phyloP scores from a whole-genome alignment of 2,329 filamentous ascomycete species.

The Raffaelea ambrosiae region DNA sequence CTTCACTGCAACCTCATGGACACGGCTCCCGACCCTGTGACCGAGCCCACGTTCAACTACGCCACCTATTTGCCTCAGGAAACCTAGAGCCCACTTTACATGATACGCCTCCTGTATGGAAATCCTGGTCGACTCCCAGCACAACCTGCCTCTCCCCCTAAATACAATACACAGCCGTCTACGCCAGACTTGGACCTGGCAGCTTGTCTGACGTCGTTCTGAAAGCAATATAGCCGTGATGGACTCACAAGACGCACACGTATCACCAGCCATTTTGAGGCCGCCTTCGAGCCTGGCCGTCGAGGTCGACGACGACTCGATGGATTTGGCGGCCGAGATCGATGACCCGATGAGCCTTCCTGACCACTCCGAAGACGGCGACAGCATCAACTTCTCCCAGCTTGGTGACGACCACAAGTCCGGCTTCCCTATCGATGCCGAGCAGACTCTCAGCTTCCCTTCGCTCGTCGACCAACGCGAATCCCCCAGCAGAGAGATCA shows the following conservation, averaged over 20 bases:
- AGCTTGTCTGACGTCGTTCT: no score
- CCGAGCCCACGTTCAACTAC: neutral
- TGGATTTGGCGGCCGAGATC: no score
- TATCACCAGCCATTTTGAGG: neutral
- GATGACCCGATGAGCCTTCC: conserved; percentile 1
- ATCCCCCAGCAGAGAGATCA: no score
- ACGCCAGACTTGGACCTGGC: no score
- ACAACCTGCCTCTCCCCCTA: no score
- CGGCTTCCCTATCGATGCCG: neutral
- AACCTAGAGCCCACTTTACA: neutral
- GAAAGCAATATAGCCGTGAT: no score
- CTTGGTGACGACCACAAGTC: neutral
- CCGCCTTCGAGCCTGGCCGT: neutral
- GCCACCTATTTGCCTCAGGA: neutral
- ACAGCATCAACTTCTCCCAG: conserved; percentile 1
- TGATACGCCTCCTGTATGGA: neutral
- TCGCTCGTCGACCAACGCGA: no score
- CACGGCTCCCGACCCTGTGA: neutral
- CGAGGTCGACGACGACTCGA: neutral
- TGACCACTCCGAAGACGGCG: conserved; percentile 9
- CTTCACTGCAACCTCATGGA: neutral
- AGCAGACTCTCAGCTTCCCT: no score
- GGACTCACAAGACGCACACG: conserved; percentile 3
- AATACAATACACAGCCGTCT: no score
- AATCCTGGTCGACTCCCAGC: neutral